Base-by-base conservation (phyloP, 257 asterid genomes). In the Linderniella brevidens region DNA sequence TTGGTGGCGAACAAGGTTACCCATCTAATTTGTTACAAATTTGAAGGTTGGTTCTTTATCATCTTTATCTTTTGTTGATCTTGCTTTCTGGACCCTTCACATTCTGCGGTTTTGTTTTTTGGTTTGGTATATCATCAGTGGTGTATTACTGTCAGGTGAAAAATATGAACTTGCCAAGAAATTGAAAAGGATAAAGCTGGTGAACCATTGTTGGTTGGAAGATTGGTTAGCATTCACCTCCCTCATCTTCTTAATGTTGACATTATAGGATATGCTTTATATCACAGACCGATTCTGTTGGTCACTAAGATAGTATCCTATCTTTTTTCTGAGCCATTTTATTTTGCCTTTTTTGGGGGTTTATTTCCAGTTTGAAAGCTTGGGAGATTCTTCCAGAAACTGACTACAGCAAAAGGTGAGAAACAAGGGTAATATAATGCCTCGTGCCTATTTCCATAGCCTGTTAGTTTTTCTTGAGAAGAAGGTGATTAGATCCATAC, bases 21-120 rank as follows among this genome's bases (percentile, higher is more conserved):
- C 35, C 98, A 90, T 81, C 80, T 90, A 32, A 70, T 90, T 69
- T 90, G 98, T 82, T 90, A 78, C 85, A 81, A 90, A 60, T 85
- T 80, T 61, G 92, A 84, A 63, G 98, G 98, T 90, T 48, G 15
- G 79, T 60, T 49, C 20, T 45, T 25, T 25, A 25, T 25, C 32
- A 2, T 25, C 3, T 25, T 25, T 25, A 25, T 25, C 32, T n/a
- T n/a, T n/a, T n/a, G n/a, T n/a, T 25, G 32, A 6, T 25, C 32
- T 25, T 25, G 32, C 32, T 2, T 25, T 25, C 6, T 2, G 32
- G 32, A 25, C 32, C 6, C 3, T 25, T 25, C 32, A 25, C 32
- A 25, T 6, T 25, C 3, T 25, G n/a, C 6, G 32, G 32, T 6
- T 25, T 25, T 25, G 3, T 25, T 25, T 25, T 25, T 25, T 25